A percentile compares a stretch with the other conserved stretches of the same genome.
Conservation (phyloP, 2,329 filamentous ascomycete genomes). For the Thelonectria rubi region DNA sequence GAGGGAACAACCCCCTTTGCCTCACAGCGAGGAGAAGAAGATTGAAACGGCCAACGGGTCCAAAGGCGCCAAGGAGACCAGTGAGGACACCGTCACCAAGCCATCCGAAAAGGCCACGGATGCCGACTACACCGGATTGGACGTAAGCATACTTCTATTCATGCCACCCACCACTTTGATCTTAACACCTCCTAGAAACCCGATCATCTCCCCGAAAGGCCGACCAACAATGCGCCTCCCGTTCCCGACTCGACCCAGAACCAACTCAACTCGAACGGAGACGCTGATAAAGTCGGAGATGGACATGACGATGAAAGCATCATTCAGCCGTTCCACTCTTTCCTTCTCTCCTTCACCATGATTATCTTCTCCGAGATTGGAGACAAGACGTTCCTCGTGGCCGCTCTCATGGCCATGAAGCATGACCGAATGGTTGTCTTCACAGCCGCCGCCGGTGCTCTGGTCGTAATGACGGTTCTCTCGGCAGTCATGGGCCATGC, state of each 20-base stretch:
- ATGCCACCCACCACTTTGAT: neutral
- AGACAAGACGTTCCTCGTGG: slow-evolving; percentile 98
- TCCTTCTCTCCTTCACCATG: slow-evolving; percentile 93
- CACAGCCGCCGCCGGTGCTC: slow-evolving; percentile 88
- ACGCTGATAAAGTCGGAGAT: slow-evolving; percentile 39
- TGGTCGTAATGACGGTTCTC: slow-evolving; percentile 93
- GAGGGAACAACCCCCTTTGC: slow-evolving; percentile 84
- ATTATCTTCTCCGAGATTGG: slow-evolving; percentile 96
- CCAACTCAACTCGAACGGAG: slow-evolving; percentile 60
- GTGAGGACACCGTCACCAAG: slow-evolving; percentile 27
- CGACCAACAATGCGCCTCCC: slow-evolving; percentile 77
- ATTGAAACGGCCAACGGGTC: slow-evolving; percentile 56
- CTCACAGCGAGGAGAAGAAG: slow-evolving; percentile 82
- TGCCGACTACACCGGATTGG: slow-evolving; percentile 50
- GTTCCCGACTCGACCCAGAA: slow-evolving; percentile 73
- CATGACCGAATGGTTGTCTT: slow-evolving; percentile 94
- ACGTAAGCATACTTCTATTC: slow-evolving; percentile 39
- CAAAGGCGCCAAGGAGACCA: slow-evolving; percentile 20
- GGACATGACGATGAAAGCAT: slow-evolving; percentile 64
- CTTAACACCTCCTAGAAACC: slow-evolving; percentile 70
- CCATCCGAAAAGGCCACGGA: slow-evolving; percentile 52
- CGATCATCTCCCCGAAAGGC: slow-evolving; percentile 78
- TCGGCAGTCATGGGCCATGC: slow-evolving; percentile 93
- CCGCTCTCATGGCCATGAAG: slow-evolving; percentile 99
- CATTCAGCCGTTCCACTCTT: slow-evolving; percentile 86